Percentiles rank a stretch among this genome's conserved stretches.
These are phyloP conservation scores for Zoysia japonica DNA, from an alignment of 176 grass and related monocot genomes.

Conservation along the genomic window DNA sequence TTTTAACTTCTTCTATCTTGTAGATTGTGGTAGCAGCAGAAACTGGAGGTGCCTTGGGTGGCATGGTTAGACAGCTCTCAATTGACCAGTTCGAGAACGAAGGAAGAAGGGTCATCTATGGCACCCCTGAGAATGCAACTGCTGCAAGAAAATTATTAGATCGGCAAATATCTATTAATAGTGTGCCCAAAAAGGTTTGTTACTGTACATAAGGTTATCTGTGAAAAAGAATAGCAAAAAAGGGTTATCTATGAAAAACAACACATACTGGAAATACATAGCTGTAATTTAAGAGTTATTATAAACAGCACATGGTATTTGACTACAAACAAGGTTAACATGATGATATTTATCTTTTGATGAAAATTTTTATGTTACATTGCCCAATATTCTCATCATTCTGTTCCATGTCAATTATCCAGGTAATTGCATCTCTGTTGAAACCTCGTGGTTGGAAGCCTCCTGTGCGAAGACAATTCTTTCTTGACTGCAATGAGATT, in stretches of 20 bases:
- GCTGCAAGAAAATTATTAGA: slow-evolving; percentile 94
- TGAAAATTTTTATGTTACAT: not conserved
- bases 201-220: slow-evolving; percentile 26
- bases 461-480: slow-evolving; percentile 93
- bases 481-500: slow-evolving; percentile 99
- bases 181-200: slow-evolving; percentile 90
- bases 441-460: slow-evolving; percentile 99
- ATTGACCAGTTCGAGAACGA: slow-evolving; percentile 99
- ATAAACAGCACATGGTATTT: slow-evolving; percentile 1
- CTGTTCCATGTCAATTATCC: slow-evolving; percentile 30
- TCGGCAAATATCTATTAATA: slow-evolving; percentile 97
- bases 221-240: not conserved
- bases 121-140: slow-evolving; percentile 89
- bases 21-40: slow-evolving; percentile 97
- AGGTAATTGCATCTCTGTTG: slow-evolving; percentile 91
- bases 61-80: slow-evolving; percentile 97
- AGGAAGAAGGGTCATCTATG: slow-evolving; percentile 97
- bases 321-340: slow-evolving; percentile 2
- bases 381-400: slow-evolving; percentile 34
- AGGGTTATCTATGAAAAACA: slow-evolving; percentile 7
- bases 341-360: slow-evolving; percentile 10
- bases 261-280: slow-evolving; percentile 20
- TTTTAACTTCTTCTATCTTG: slow-evolving; percentile 22
- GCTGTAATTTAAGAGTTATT: not conserved
- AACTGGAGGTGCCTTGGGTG: slow-evolving; percentile 94